phyloP scores from a whole-genome alignment of 148 eudicot genomes.

The Rhododendron ovatum region DNA sequence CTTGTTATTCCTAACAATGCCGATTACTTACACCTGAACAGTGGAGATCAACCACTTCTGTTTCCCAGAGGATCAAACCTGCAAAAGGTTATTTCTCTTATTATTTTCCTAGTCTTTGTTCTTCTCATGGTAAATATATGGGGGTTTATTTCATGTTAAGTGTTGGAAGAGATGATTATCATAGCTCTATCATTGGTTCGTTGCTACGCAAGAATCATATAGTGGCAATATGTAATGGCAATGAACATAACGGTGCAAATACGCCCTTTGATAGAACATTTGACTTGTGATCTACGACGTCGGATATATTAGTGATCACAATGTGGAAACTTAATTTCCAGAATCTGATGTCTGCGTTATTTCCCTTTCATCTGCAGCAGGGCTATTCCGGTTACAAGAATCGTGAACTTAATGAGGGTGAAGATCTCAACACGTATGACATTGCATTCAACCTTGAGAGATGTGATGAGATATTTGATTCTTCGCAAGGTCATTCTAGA shows the following conservation, averaged over 20 bases:
- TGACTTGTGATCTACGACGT: background rate
- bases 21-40: background rate
- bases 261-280: background rate
- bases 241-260: background rate
- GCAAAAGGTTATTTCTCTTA: constrained; percentile 25
- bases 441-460: constrained; percentile 29
- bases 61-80: constrained; percentile 21
- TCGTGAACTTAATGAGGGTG: constrained; percentile 23
- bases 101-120: background rate
- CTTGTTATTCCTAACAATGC: constrained; percentile 15
- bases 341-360: background rate
- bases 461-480: constrained; percentile 31
- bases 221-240: background rate
- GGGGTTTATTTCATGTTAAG: background rate
- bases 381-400: constrained; percentile 16
- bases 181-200: too few species aligned
- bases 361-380: constrained; percentile 6
- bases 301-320: background rate
- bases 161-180: background rate
- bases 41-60: constrained; percentile 20
- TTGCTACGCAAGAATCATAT: too few species aligned
- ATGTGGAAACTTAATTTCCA: background rate
- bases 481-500: constrained; percentile 20
- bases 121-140: background rate
- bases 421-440: constrained; percentile 34